phyloP scores from a whole-genome alignment of 2,329 filamentous ascomycete genomes.

The Dactylonectria estremocensis region DNA sequence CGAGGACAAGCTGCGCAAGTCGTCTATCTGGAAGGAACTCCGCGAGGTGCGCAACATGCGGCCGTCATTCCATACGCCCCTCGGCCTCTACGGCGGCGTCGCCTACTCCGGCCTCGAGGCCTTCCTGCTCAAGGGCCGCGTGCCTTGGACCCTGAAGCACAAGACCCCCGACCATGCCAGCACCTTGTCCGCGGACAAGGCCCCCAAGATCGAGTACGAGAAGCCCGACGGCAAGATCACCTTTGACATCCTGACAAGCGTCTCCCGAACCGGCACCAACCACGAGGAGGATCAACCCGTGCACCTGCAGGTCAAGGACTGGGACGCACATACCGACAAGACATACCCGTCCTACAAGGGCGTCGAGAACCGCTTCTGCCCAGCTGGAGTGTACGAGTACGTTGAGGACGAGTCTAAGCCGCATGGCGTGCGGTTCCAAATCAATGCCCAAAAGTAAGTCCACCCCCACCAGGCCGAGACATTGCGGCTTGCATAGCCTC shows the following conservation, averaged over 20 bases:
- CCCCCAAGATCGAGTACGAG: conserved; percentile 92
- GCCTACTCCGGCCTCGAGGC: conserved; percentile 95
- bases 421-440: conserved; percentile 94
- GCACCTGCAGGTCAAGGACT: conserved; percentile 94
- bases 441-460: conserved; percentile 96
- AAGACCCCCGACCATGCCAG: conserved; percentile 82
- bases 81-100: conserved; percentile 91
- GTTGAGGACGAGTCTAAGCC: conserved; percentile 92
- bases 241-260: conserved; percentile 96
- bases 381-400: conserved; percentile 98
- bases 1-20: conserved; percentile 88
- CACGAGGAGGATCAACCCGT: conserved; percentile 99
- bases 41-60: conserved; percentile 98
- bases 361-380: conserved; percentile 96
- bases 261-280: conserved; percentile 95
- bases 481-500: neutral
- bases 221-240: conserved; percentile 96
- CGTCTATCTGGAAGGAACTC: conserved; percentile 93
- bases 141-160: conserved; percentile 94
- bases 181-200: conserved; percentile 85
- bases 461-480: neutral
- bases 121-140: conserved; percentile 86
- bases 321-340: conserved; percentile 88
- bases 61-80: conserved; percentile 89
- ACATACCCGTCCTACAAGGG: conserved; percentile 93